Conservation (phyloP, 2,329 filamentous ascomycete species). For the Diaporthe batatas region DNA sequence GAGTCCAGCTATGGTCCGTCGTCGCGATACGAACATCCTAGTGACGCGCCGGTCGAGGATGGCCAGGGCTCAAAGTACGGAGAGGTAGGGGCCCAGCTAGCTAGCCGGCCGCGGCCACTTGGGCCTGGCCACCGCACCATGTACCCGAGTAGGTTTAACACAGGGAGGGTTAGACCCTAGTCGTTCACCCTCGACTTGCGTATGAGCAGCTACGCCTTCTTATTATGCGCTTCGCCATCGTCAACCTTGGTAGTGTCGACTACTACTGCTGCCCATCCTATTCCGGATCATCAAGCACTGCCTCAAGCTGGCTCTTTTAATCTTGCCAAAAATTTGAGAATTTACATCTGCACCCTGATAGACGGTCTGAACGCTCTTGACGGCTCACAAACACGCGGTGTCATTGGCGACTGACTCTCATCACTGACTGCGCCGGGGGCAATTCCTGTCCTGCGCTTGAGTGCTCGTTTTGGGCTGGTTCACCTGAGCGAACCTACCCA, state of each 20-base stretch:
- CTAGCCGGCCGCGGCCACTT: not conserved
- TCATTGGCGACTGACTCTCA: slow-evolving; percentile 5
- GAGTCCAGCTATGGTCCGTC: slow-evolving; percentile 20
- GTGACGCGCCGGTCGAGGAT: slow-evolving; percentile 33
- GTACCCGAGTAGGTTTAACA: no score
- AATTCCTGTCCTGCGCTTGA: slow-evolving; percentile 13
- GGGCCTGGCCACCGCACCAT: slow-evolving; percentile 9
- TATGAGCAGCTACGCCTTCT: not conserved
- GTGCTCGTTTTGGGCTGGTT: slow-evolving; percentile 1
- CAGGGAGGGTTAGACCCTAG: slow-evolving; percentile 24
- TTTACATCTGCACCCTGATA: not conserved
- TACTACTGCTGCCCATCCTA: not conserved
- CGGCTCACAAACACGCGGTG: not conserved
- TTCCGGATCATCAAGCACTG: not conserved
- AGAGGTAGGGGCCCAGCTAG: not conserved
- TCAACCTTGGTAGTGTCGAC: not conserved
- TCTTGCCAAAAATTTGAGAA: no score
- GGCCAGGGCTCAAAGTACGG: slow-evolving; percentile 3
- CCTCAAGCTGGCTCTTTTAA: not conserved
- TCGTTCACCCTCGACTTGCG: not conserved
- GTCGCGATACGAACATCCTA: slow-evolving; percentile 22
- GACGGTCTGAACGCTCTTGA: not conserved
- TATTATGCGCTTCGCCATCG: not conserved
- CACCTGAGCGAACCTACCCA: not conserved
- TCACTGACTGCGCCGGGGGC: slow-evolving; percentile 20